These are phyloP conservation scores for Coemansia sp. DNA, from an alignment of 192 early-diverging fungal genomes.

Conservation along the genomic window DNA sequence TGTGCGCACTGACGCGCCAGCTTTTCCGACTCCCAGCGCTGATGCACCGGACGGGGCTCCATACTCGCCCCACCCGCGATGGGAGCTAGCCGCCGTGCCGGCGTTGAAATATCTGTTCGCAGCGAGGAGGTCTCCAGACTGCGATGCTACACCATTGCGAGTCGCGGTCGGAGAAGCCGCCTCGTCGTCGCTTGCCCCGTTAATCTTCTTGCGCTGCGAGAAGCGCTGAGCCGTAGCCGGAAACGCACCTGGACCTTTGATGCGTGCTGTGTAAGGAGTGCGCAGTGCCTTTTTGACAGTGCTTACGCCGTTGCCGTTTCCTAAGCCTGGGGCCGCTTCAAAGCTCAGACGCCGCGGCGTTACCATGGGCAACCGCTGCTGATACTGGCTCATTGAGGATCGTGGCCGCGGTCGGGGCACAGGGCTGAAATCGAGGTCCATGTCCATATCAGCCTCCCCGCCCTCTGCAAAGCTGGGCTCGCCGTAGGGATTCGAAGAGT, in stretches of 20 bases:
- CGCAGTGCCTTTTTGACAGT: slow-evolving; percentile 5
- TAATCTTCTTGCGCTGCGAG: slow-evolving; percentile 36
- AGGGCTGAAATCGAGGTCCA: slow-evolving; percentile 1
- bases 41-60: slow-evolving; percentile 14
- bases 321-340: background rate
- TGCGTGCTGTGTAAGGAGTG: slow-evolving; percentile 46
- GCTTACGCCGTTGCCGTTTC: background rate
- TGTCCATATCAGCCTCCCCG: slow-evolving; percentile 2
- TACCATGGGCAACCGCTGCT: background rate
- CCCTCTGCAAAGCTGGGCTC: slow-evolving; percentile 2
- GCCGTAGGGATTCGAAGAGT: background rate
- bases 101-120: slow-evolving; percentile 36
- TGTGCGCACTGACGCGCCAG: slow-evolving; percentile 21
- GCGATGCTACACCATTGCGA: slow-evolving; percentile 12
- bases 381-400: slow-evolving; percentile 2
- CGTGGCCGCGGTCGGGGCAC: slow-evolving; percentile 1
- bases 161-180: slow-evolving; percentile 23
- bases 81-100: slow-evolving; percentile 12
- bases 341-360: slow-evolving; percentile 8
- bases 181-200: slow-evolving; percentile 15
- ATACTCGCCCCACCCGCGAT: slow-evolving; percentile 49
- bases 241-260: slow-evolving; percentile 50
- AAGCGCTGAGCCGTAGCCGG: slow-evolving; percentile 48
- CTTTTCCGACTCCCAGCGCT: slow-evolving; percentile 7
- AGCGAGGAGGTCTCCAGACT: slow-evolving; percentile 28